Conservation (phyloP, 2,329 filamentous ascomycete genomes). For the Clarireedia paspali region DNA sequence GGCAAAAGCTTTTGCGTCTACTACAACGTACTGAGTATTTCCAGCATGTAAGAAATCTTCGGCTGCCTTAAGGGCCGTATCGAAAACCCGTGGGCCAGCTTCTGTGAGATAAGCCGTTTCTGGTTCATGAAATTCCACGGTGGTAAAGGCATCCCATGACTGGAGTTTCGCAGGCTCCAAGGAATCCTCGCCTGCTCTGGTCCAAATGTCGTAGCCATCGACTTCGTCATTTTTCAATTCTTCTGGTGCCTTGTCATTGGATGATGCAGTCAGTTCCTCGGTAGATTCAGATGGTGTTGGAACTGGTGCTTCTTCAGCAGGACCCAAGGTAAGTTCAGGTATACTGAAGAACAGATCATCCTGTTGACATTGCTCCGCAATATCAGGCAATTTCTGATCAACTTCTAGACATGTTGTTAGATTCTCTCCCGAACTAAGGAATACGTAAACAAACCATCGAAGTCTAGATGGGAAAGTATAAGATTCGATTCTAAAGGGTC, state of each 20-base stretch:
- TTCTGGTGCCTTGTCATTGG: slow-evolving; percentile 3
- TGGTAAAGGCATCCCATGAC: slow-evolving; percentile 63
- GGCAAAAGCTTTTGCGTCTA: slow-evolving; percentile 43
- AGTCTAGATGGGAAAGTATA: slow-evolving; percentile 26
- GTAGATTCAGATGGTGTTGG: slow-evolving; percentile 8
- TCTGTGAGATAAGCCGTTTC: slow-evolving; percentile 57
- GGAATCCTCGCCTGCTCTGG: slow-evolving; percentile 31
- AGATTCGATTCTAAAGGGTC: slow-evolving; percentile 24
- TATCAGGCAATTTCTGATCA: slow-evolving; percentile 19
- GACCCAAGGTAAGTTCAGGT: slow-evolving; percentile 21
- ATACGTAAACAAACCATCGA: slow-evolving; percentile 20
- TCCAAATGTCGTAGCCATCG: slow-evolving; percentile 39
- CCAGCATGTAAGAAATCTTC: slow-evolving; percentile 34
- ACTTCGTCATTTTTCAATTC: slow-evolving; percentile 22
- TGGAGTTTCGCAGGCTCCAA: slow-evolving; percentile 36
- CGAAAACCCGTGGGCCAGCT: slow-evolving; percentile 56
- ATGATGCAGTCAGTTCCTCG: background rate
- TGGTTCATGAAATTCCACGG: slow-evolving; percentile 32
- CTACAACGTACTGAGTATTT: slow-evolving; percentile 34
- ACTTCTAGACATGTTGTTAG: slow-evolving; percentile 18
- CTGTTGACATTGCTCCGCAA: slow-evolving; percentile 13
- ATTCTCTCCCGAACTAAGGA: no score
- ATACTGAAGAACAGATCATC: slow-evolving; percentile 26
- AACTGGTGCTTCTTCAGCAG: slow-evolving; percentile 1
- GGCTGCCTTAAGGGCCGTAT: slow-evolving; percentile 46